A percentile compares a stretch with the other conserved stretches of the same genome.
phyloP scores from a whole-genome alignment of 208 protist genomes.

The Leishmania lainsoni region DNA sequence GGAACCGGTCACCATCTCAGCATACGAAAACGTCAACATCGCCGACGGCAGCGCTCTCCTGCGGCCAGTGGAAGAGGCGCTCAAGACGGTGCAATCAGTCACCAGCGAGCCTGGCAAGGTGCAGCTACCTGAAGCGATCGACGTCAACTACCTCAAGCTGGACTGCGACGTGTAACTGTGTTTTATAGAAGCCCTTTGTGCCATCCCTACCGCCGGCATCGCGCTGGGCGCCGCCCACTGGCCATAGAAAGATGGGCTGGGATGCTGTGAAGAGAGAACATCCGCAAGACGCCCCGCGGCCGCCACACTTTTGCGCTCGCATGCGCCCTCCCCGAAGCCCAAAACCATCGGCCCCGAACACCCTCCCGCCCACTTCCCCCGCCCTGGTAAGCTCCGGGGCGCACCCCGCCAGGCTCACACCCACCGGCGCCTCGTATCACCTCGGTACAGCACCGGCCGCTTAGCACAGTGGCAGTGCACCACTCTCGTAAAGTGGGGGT shows the following conservation, averaged over 20 bases:
- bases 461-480: slow-evolving; percentile 96
- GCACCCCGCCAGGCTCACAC: neutral
- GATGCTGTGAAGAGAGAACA: neutral
- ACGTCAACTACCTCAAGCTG: slow-evolving; percentile 76
- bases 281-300: neutral
- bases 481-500: slow-evolving; percentile 96
- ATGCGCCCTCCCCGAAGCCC: neutral
- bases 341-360: neutral
- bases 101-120: slow-evolving; percentile 37
- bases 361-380: neutral
- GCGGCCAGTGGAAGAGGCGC: slow-evolving; percentile 39
- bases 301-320: neutral
- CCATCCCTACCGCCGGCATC: neutral
- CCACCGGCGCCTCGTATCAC: neutral
- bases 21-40: slow-evolving; percentile 43
- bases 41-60: slow-evolving; percentile 34
- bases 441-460: slow-evolving; percentile 50
- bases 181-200: neutral
- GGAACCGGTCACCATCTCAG: slow-evolving; percentile 48
- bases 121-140: slow-evolving; percentile 73
- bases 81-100: slow-evolving; percentile 29
- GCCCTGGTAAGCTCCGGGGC: neutral
- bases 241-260: slow-evolving; percentile 6
- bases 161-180: slow-evolving; percentile 31
- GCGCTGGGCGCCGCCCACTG: neutral